A percentile compares a stretch with the other conserved stretches of the same genome.
These are phyloP conservation scores for Calonectria henricotiae DNA, from an alignment of 2,329 filamentous ascomycete genomes.

Conservation along the genomic window DNA sequence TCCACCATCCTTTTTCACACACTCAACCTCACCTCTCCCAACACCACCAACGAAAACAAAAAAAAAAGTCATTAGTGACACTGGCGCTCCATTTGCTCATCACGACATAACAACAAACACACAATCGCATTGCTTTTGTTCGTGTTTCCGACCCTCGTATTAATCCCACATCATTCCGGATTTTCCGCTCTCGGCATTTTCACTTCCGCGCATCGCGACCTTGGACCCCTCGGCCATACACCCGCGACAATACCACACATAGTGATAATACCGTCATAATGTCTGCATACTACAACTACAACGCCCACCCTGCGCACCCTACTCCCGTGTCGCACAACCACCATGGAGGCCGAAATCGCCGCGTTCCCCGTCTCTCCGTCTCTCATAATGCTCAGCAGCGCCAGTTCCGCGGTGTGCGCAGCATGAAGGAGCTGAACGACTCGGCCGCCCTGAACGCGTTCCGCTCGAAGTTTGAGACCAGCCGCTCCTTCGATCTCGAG, in stretches of 20 bases:
- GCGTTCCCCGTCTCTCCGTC: slow-evolving; percentile 85
- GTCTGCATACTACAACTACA: slow-evolving; percentile 78
- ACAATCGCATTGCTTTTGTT: slow-evolving; percentile 36
- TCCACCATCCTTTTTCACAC: slow-evolving; percentile 45
- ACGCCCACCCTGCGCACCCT: slow-evolving; percentile 72
- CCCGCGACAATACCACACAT: slow-evolving; percentile 30
- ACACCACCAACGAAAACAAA: slow-evolving; percentile 16
- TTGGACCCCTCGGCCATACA: slow-evolving; percentile 21
- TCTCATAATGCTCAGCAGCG: slow-evolving; percentile 89
- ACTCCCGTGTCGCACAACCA: slow-evolving; percentile 80
- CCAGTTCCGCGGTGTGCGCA: slow-evolving; percentile 88
- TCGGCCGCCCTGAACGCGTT: slow-evolving; percentile 83
- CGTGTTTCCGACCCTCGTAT: slow-evolving; percentile 44
- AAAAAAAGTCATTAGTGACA: slow-evolving; percentile 30
- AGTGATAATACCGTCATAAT: slow-evolving; percentile 61
- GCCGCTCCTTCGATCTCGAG: slow-evolving; percentile 94
- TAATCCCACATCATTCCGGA: slow-evolving; percentile 53
- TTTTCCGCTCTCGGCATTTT: slow-evolving; percentile 37
- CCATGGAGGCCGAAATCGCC: slow-evolving; percentile 87
- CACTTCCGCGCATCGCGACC: slow-evolving; percentile 34
- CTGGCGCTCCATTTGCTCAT: slow-evolving; percentile 40
- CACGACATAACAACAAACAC: slow-evolving; percentile 31
- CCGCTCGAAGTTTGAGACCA: slow-evolving; percentile 90
- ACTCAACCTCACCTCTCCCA: slow-evolving; percentile 31
- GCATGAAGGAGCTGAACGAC: slow-evolving; percentile 89